Evolutionary conservation across 345 rosid genomes (phyloP).

Genomic region (Populus ilicifolia): DNA sequence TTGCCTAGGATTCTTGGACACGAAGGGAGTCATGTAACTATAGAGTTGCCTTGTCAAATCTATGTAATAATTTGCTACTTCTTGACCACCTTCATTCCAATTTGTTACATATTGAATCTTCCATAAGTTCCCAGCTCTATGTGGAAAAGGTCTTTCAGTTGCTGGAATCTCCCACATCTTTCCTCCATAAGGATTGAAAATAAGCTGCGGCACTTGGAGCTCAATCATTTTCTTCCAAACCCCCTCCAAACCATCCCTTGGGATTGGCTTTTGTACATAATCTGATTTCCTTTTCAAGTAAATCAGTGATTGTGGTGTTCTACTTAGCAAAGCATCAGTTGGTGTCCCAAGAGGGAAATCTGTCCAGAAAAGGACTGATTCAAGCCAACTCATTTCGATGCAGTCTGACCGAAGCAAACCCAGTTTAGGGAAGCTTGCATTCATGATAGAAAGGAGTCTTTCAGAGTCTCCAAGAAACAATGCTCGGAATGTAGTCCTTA

Average conservation of each 20-base stretch:
- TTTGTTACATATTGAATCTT: conserved; percentile 9
- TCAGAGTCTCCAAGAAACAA: conserved; percentile 3
- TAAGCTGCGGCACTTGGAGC: background rate
- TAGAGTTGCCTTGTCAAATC: conserved; percentile 13
- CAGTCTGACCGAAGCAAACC: conserved; percentile 10
- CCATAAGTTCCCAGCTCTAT: conserved; percentile 15
- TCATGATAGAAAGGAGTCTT: conserved; percentile 1
- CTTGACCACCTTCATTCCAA: conserved; percentile 1
- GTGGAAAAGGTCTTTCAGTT: conserved; percentile 8
- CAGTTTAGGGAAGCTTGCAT: background rate
- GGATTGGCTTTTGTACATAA: conserved; percentile 19
- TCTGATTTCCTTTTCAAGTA: conserved; percentile 28
- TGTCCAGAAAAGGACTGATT: conserved; percentile 20
- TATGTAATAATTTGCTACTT: conserved; percentile 2
- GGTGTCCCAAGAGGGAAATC: conserved; percentile 9
- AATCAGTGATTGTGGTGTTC: background rate
- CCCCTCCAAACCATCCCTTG: conserved; percentile 13
- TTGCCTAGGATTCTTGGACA: conserved; percentile 6
- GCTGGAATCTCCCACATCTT: conserved; percentile 8
- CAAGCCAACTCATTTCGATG: conserved; percentile 7
- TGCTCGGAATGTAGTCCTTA: background rate
- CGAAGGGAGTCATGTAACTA: conserved; percentile 11
- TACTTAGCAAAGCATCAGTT: conserved; percentile 4
- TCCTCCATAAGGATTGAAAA: conserved; percentile 21
- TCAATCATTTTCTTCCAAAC: conserved; percentile 24